Evolutionary conservation across 2,329 filamentous ascomycete genomes (phyloP).

Genomic region (Periconia digitata): DNA sequence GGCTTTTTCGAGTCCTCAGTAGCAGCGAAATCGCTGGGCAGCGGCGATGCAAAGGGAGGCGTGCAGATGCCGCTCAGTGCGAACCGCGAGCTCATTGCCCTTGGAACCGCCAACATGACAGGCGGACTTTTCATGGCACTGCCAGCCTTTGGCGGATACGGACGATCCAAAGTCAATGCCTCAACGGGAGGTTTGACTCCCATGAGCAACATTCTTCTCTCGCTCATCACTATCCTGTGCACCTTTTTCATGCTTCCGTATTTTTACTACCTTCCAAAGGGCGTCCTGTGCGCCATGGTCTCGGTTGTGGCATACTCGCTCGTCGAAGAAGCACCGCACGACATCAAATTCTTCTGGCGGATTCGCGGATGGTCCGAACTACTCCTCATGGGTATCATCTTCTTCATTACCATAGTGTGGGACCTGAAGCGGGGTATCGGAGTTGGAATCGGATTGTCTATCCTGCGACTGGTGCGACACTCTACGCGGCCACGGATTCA

Average conservation of each 20-base stretch:
- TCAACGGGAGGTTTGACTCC: slow-evolving; percentile 89
- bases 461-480: slow-evolving; percentile 87
- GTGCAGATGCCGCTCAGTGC: slow-evolving; percentile 83
- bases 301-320: slow-evolving; percentile 92
- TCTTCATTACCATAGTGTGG: slow-evolving; percentile 90
- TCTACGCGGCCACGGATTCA: slow-evolving; percentile 91
- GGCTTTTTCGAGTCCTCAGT: slow-evolving; percentile 99
- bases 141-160: slow-evolving; percentile 94
- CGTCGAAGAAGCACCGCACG: slow-evolving; percentile 92
- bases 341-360: slow-evolving; percentile 83
- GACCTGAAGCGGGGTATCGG: slow-evolving; percentile 92
- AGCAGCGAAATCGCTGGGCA: slow-evolving; percentile 80
- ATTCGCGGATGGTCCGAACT: slow-evolving; percentile 88
- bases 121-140: slow-evolving; percentile 90
- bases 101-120: slow-evolving; percentile 88
- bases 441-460: slow-evolving; percentile 85
- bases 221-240: slow-evolving; percentile 77
- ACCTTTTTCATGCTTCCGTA: slow-evolving; percentile 83
- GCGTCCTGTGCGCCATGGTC: slow-evolving; percentile 90
- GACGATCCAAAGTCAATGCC: slow-evolving; percentile 91
- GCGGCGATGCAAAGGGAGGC: slow-evolving; percentile 59
- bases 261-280: slow-evolving; percentile 97
- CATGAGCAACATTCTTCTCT: slow-evolving; percentile 88
- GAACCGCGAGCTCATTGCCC: slow-evolving; percentile 88
- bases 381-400: slow-evolving; percentile 84